These are phyloP conservation scores for Melianthus villosus DNA, from an alignment of 441 rosid species.

Conservation along the genomic window DNA sequence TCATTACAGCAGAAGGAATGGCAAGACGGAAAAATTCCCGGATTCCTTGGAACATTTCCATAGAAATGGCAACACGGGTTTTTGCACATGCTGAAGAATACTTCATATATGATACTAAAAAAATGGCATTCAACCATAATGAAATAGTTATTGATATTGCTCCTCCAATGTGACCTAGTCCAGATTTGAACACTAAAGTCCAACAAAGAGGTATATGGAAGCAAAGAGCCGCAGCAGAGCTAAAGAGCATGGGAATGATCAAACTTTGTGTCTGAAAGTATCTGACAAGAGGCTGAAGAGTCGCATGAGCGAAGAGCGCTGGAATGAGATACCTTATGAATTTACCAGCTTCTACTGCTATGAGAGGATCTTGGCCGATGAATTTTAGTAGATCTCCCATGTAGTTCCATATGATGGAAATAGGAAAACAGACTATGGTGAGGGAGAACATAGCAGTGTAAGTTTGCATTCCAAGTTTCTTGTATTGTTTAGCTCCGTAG, in stretches of 20 bases:
- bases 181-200: slow-evolving; percentile 40
- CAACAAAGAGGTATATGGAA: slow-evolving; percentile 46
- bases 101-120: slow-evolving; percentile 42
- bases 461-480: slow-evolving; percentile 42
- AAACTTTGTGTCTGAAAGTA: slow-evolving; percentile 57
- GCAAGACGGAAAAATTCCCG: slow-evolving; percentile 54
- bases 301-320: slow-evolving; percentile 44
- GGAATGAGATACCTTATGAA: slow-evolving; percentile 50
- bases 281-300: slow-evolving; percentile 37
- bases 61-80: slow-evolving; percentile 29
- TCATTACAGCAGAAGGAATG: slow-evolving; percentile 67
- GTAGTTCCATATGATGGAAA: slow-evolving; percentile 46
- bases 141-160: slow-evolving; percentile 46
- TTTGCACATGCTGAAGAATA: slow-evolving; percentile 33
- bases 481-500: slow-evolving; percentile 52
- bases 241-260: slow-evolving; percentile 41
- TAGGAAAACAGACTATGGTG: slow-evolving; percentile 23
- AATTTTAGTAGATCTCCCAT: slow-evolving; percentile 34
- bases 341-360: slow-evolving; percentile 46
- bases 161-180: slow-evolving; percentile 38
- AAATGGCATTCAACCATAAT: slow-evolving; percentile 41
- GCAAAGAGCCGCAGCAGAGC: slow-evolving; percentile 25
- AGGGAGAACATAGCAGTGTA: slow-evolving; percentile 42
- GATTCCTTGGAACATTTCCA: slow-evolving; percentile 36
- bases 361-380: slow-evolving; percentile 52